A percentile compares a stretch with the other conserved stretches of the same genome.
These are phyloP conservation scores for Cercospora sojina DNA, from an alignment of 2,329 filamentous ascomycete genomes.

Conservation along the genomic window DNA sequence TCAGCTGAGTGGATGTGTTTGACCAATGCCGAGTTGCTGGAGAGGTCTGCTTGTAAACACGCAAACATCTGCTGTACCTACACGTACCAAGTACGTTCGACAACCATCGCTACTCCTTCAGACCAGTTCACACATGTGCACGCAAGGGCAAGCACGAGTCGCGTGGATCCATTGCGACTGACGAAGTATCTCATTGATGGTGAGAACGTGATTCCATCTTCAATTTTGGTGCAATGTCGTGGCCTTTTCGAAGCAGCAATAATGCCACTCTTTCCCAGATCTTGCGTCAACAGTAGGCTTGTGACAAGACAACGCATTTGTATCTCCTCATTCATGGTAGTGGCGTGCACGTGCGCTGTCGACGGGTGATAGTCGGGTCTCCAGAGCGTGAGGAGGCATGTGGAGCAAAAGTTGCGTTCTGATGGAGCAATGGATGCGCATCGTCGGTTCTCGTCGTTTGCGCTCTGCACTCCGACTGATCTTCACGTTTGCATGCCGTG, in stretches of 20 bases:
- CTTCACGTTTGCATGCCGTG: background rate
- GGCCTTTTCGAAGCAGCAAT: background rate
- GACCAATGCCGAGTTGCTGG: background rate
- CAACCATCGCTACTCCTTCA: background rate
- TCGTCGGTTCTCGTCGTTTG: background rate
- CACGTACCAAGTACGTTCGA: background rate
- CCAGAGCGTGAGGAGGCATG: background rate
- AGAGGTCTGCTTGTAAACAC: background rate
- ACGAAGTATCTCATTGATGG: background rate
- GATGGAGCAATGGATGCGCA: background rate
- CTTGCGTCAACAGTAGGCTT: background rate
- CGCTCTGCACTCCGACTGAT: background rate
- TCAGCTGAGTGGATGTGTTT: background rate
- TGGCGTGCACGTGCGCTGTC: background rate
- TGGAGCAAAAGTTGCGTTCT: constrained; percentile 1
- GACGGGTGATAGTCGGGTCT: background rate
- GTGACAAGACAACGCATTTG: background rate
- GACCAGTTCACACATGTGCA: background rate
- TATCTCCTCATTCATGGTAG: background rate
- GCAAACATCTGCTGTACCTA: background rate
- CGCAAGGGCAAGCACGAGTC: background rate
- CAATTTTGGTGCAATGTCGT: background rate
- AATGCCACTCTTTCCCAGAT: background rate
- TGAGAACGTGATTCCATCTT: background rate
- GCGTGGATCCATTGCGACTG: background rate